Conservation (phyloP, 2,329 filamentous ascomycete species). For the Penicillium nordicum region DNA sequence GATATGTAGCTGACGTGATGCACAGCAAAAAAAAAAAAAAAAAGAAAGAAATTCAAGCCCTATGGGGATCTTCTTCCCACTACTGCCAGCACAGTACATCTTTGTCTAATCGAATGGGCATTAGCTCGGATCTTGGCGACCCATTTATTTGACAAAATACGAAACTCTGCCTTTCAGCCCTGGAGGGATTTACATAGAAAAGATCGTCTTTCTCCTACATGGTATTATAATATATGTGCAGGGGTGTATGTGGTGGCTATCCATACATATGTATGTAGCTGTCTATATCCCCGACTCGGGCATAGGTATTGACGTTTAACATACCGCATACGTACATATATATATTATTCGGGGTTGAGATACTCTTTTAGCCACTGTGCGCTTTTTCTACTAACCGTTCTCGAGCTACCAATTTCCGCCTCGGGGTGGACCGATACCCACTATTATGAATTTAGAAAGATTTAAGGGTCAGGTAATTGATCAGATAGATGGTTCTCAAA, state of each 20-base stretch:
- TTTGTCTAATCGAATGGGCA: not conserved
- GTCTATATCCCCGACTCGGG: not conserved
- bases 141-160: not conserved
- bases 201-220: slow-evolving; percentile 2
- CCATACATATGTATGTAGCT: not conserved
- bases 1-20: not conserved
- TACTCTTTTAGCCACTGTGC: not conserved
- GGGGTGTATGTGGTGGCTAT: not conserved
- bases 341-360: not conserved
- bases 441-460: not conserved
- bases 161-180: not conserved
- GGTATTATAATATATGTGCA: not conserved
- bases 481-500: not conserved
- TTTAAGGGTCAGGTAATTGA: not conserved
- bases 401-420: not conserved
- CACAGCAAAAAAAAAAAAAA: not conserved
- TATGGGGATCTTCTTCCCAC: not conserved
- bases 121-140: not conserved
- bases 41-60: not conserved
- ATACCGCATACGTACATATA: not conserved
- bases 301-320: not conserved
- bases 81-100: not conserved
- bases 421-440: not conserved
- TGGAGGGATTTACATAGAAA: not conserved
- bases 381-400: not conserved